phyloP scores from a whole-genome alignment of 2,329 filamentous ascomycete genomes.

The Phialophora verrucosa region DNA sequence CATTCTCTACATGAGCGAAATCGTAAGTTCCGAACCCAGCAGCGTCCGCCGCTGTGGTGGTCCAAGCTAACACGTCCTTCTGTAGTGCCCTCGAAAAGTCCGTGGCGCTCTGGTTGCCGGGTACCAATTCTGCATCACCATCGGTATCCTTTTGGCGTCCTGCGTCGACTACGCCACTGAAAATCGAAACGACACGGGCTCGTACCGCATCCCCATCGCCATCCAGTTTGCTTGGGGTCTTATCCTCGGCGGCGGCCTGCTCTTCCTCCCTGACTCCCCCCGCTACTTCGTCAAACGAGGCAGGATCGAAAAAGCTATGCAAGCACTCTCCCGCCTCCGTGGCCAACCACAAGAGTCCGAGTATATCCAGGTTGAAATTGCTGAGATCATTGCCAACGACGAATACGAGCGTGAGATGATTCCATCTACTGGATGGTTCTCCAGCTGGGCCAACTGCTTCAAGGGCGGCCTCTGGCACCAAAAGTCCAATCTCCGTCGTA shows the following conservation, averaged over 20 bases:
- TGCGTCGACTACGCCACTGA: constrained; percentile 76
- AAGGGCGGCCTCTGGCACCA: constrained; percentile 59
- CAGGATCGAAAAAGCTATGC: constrained; percentile 67
- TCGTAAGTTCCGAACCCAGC: constrained; percentile 47
- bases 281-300: constrained; percentile 85
- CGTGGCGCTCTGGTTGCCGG: constrained; percentile 72
- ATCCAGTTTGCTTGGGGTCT: constrained; percentile 83
- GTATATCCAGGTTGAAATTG: constrained; percentile 73
- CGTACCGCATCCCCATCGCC: constrained; percentile 80
- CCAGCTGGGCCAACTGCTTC: constrained; percentile 69
- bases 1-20: constrained; percentile 88
- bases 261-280: constrained; percentile 82
- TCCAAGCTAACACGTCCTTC: constrained; percentile 40
- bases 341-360: constrained; percentile 67
- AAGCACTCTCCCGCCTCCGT: constrained; percentile 70
- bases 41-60: constrained; percentile 16
- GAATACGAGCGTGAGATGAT: constrained; percentile 74
- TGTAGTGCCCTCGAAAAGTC: constrained; percentile 67
- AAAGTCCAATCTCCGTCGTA: constrained; percentile 65
- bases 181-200: constrained; percentile 64
- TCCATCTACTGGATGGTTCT: constrained; percentile 33
- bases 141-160: constrained; percentile 76
- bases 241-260: constrained; percentile 70
- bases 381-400: constrained; percentile 88
- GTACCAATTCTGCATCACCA: constrained; percentile 83